Evolutionary conservation across 805 yeast genomes (phyloP).

Genomic region (Blastobotrys terrestris): DNA sequence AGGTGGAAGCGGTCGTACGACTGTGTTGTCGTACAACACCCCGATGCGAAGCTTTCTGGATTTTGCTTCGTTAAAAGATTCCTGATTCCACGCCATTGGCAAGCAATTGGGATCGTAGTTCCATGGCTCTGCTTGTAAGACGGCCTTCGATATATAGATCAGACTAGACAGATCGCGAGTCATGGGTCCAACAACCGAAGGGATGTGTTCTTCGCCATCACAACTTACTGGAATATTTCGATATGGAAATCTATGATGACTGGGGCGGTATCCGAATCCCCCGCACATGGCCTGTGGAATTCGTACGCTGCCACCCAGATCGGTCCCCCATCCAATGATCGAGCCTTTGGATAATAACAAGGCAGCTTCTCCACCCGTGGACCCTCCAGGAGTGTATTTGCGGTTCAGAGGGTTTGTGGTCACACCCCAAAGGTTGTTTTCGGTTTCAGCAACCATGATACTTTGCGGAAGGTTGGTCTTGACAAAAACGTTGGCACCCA

Average conservation of each 20-base stretch:
- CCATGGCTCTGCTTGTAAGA: conserved; percentile 42
- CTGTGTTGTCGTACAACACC: conserved; percentile 34
- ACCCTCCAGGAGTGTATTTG: conserved; percentile 46
- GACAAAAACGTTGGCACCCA: conserved; percentile 49
- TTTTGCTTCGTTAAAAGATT: conserved; percentile 9
- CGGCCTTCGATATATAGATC: conserved; percentile 34
- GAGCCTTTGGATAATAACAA: conserved; percentile 39
- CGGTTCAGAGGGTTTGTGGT: conserved; percentile 43
- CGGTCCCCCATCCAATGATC: conserved; percentile 48
- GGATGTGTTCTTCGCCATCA: neutral
- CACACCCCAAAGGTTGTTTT: conserved; percentile 39
- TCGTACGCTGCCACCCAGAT: conserved; percentile 49
- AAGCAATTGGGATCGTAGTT: conserved; percentile 42
- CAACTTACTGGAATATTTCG: conserved; percentile 32
- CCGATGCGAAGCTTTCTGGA: conserved; percentile 25
- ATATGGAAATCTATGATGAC: conserved; percentile 37
- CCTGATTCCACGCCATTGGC: conserved; percentile 46
- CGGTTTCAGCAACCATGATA: conserved; percentile 44
- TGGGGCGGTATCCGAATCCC: conserved; percentile 45
- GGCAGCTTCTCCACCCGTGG: conserved; percentile 52
- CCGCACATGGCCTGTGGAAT: conserved; percentile 42
- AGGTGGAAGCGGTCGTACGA: conserved; percentile 45
- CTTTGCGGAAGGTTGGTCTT: conserved; percentile 50
- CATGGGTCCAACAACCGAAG: conserved; percentile 45
- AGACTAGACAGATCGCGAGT: conserved; percentile 36